Evolutionary conservation across 306 rosid species (phyloP).

Genomic region (Corylus heterophylla): DNA sequence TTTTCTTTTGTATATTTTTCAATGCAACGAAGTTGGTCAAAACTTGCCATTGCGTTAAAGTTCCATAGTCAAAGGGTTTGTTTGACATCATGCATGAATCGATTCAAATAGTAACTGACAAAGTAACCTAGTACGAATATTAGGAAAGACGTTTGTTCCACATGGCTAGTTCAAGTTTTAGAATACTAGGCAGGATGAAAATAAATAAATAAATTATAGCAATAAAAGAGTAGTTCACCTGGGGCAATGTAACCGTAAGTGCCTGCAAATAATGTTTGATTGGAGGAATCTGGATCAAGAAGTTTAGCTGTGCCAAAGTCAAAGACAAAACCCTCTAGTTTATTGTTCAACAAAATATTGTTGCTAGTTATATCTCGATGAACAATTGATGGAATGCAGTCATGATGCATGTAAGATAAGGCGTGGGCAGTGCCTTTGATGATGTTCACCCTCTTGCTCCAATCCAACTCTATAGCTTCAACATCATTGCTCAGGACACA

Average conservation of each 20-base stretch:
- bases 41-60: background rate
- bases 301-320: slow-evolving; percentile 17
- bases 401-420: slow-evolving; percentile 27
- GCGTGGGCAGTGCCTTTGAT: slow-evolving; percentile 18
- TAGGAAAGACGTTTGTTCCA: background rate
- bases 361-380: slow-evolving; percentile 20
- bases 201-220: background rate
- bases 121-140: background rate
- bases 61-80: background rate
- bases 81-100: background rate
- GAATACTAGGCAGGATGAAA: background rate
- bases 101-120: background rate
- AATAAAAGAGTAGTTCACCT: background rate
- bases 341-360: slow-evolving; percentile 17
- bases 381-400: slow-evolving; percentile 10
- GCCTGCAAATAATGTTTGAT: slow-evolving; percentile 5
- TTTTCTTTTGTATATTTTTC: too few relatives aligned
- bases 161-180: background rate
- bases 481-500: background rate
- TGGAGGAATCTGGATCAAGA: slow-evolving; percentile 19
- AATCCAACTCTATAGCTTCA: slow-evolving; percentile 17
- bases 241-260: slow-evolving; percentile 20
- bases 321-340: slow-evolving; percentile 2
- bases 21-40: background rate
- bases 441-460: slow-evolving; percentile 18